These are phyloP conservation scores for Aspergillus thermomutatus DNA, from an alignment of 2,329 filamentous ascomycete species.

Conservation along the genomic window DNA sequence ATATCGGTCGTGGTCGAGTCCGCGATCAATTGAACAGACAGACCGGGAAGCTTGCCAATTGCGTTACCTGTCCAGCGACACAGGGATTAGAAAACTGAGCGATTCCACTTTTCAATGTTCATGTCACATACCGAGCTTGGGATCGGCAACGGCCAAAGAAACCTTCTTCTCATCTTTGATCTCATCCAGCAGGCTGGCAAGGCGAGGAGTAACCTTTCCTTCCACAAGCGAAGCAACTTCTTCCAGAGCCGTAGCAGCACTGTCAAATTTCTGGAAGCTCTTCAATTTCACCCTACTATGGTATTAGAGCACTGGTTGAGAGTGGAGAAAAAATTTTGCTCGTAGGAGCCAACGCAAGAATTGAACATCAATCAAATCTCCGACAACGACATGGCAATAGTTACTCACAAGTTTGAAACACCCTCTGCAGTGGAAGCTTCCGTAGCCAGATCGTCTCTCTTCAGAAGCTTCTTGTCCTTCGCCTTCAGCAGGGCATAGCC, in stretches of 20 bases:
- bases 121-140: conserved; percentile 65
- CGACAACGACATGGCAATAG: conserved; percentile 1
- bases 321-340: conserved; percentile 25
- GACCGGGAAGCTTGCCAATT: conserved; percentile 85
- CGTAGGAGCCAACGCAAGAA: not conserved
- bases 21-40: conserved; percentile 79
- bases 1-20: conserved; percentile 81
- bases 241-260: conserved; percentile 81
- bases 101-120: not conserved
- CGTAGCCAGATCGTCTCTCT: conserved; percentile 73
- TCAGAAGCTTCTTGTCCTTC: conserved; percentile 96
- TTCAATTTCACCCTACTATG: conserved; percentile 78
- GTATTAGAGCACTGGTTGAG: conserved; percentile 21
- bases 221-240: conserved; percentile 87
- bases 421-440: conserved; percentile 78
- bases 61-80: conserved; percentile 58
- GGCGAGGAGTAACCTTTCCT: conserved; percentile 88
- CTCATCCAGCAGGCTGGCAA: conserved; percentile 76
- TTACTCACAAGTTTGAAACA: conserved; percentile 76
- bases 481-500: conserved; percentile 99
- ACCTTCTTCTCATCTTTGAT: conserved; percentile 98
- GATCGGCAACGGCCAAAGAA: conserved; percentile 88
- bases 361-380: not conserved
- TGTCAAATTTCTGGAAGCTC: conserved; percentile 96
- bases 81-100: conserved; percentile 12